phyloP scores from a whole-genome alignment of 768 basidiomycete genomes.

The Grammothele lineata region DNA sequence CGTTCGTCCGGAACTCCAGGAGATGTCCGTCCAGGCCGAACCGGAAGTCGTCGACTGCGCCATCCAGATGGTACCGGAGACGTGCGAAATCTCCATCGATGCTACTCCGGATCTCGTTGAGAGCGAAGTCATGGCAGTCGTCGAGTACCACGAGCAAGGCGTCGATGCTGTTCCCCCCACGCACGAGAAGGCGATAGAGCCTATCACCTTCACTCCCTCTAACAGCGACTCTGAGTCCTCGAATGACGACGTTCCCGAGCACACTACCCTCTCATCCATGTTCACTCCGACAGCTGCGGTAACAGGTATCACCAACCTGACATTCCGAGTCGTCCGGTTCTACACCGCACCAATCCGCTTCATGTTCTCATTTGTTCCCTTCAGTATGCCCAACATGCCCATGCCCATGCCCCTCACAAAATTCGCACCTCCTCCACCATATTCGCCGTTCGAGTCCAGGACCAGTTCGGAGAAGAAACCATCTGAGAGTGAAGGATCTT shows the following conservation, averaged over 20 bases:
- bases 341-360: constrained; percentile 31
- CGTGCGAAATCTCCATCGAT: constrained; percentile 43
- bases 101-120: constrained; percentile 47
- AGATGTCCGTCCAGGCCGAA: constrained; percentile 34
- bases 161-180: constrained; percentile 24
- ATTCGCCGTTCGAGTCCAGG: background rate
- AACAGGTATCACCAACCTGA: constrained; percentile 24
- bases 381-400: constrained; percentile 8
- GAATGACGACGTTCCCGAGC: constrained; percentile 8
- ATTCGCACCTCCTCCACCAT: constrained; percentile 10
- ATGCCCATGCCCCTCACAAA: constrained; percentile 7
- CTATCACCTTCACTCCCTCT: constrained; percentile 3
- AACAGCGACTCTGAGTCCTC: constrained; percentile 7
- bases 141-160: constrained; percentile 29
- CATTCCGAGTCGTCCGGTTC: constrained; percentile 28
- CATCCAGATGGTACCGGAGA: constrained; percentile 37
- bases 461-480: too few species aligned
- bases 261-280: constrained; percentile 7
- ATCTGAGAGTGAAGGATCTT: too few species aligned
- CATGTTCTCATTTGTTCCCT: constrained; percentile 26
- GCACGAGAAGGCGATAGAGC: constrained; percentile 21
- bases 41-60: constrained; percentile 34
- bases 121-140: constrained; percentile 42
- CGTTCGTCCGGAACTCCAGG: constrained; percentile 33
- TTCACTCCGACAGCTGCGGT: constrained; percentile 26